phyloP scores from a whole-genome alignment of 495 filamentous ascomycete genomes.

The Xylaria nigripes region DNA sequence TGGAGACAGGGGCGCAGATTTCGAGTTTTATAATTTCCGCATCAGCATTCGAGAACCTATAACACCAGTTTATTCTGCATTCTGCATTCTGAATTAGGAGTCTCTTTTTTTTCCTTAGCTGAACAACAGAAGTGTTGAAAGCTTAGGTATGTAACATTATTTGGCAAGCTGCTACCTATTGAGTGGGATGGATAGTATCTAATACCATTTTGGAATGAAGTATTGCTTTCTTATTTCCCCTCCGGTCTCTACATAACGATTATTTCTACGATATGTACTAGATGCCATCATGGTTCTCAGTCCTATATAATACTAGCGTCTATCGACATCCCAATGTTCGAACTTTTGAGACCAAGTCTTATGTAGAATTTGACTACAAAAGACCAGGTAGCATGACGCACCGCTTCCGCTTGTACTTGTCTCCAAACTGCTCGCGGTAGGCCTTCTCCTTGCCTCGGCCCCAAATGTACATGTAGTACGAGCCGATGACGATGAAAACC shows the following conservation, averaged over 20 bases:
- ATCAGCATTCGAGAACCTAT: not conserved
- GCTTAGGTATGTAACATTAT: no score
- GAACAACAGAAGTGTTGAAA: no score
- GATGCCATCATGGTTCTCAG: not conserved
- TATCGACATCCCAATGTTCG: not conserved
- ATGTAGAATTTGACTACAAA: slow-evolving; percentile 22
- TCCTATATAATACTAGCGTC: not conserved
- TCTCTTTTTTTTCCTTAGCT: no score
- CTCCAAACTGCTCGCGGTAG: slow-evolving; percentile 81
- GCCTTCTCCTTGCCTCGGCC: slow-evolving; percentile 85
- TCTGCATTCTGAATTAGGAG: no score
- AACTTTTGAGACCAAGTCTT: not conserved
- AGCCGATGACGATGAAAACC: slow-evolving; percentile 61
- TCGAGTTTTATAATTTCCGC: no score
- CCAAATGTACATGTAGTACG: slow-evolving; percentile 74
- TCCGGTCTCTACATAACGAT: not conserved
- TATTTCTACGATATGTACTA: not conserved
- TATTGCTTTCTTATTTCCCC: not conserved
- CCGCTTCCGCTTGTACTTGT: slow-evolving; percentile 84
- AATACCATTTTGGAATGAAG: not conserved
- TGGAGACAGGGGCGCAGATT: not conserved
- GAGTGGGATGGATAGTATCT: not conserved
- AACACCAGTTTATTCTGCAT: no score
- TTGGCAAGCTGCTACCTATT: not conserved
- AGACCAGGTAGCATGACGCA: slow-evolving; percentile 68